Percentiles rank a stretch among this genome's conserved stretches.
Conservation (phyloP, 2,329 filamentous ascomycete genomes). For the Periconia macrospinosa region DNA sequence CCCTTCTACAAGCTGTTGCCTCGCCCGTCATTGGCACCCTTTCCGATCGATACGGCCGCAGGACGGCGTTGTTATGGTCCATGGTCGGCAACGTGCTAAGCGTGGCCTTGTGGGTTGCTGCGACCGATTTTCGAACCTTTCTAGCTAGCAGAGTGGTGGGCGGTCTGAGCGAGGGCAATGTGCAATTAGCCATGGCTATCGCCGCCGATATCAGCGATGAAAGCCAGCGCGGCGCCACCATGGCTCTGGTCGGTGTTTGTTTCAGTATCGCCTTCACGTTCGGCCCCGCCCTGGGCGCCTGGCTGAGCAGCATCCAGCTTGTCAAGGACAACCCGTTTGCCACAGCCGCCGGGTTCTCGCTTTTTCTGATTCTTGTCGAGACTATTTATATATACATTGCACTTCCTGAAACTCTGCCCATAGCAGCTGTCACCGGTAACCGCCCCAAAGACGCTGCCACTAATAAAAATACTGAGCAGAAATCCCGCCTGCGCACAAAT, state of each 20-base stretch:
- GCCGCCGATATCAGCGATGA: constrained; percentile 94
- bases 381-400: constrained; percentile 82
- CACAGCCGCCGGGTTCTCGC: constrained; percentile 83
- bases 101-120: constrained; percentile 90
- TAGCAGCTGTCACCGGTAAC: constrained; percentile 23
- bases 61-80: constrained; percentile 82
- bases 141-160: constrained; percentile 90
- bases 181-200: constrained; percentile 94
- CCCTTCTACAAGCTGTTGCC: constrained; percentile 85
- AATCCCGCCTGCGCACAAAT: constrained; percentile 65
- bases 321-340: constrained; percentile 92
- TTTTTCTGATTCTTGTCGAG: constrained; percentile 82
- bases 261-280: constrained; percentile 98
- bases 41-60: constrained; percentile 84
- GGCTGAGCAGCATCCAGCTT: constrained; percentile 73
- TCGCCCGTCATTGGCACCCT: constrained; percentile 88
- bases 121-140: constrained; percentile 94
- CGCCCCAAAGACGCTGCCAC: constrained; percentile 18
- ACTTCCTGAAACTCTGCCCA: constrained; percentile 84
- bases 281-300: constrained; percentile 88
- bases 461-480: constrained; percentile 22
- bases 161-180: constrained; percentile 92
- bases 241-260: constrained; percentile 94
- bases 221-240: constrained; percentile 80
- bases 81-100: constrained; percentile 94